These are phyloP conservation scores for Corylus heterophylla DNA, from an alignment of 306 rosid genomes.

Conservation along the genomic window DNA sequence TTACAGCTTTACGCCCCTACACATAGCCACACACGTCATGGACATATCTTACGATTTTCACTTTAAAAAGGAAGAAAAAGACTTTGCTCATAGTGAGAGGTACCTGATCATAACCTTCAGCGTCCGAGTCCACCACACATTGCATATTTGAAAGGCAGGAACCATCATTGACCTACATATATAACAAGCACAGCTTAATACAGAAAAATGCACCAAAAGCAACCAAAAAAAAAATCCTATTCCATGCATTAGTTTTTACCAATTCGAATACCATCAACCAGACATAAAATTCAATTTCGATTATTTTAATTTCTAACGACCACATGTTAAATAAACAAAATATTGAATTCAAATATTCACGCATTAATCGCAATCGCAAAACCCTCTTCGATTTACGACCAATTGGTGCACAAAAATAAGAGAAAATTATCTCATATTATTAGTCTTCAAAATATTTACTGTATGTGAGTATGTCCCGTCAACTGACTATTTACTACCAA, in stretches of 20 bases:
- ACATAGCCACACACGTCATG: not conserved
- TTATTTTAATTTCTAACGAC: not conserved
- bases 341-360: not conserved
- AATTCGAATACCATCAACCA: not conserved
- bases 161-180: slow-evolving; percentile 79
- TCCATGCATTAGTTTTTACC: not conserved
- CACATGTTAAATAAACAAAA: not conserved
- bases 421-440: too few species aligned
- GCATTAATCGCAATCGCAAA: not conserved
- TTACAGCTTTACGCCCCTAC: not conserved
- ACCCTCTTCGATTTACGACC: not conserved
- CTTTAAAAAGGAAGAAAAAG: not conserved
- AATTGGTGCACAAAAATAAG: not conserved
- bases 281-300: not conserved
- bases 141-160: slow-evolving; percentile 96
- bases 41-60: not conserved
- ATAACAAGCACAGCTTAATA: not conserved
- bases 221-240: not conserved
- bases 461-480: not conserved
- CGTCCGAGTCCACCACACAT: slow-evolving; percentile 67
- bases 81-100: slow-evolving; percentile 5
- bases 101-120: slow-evolving; percentile 87
- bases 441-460: too few species aligned
- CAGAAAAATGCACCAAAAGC: not conserved
- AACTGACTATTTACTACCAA: not conserved